Evolutionary conservation across 2,329 filamentous ascomycete genomes (phyloP).

Genomic region (Paraphoma sp.): DNA sequence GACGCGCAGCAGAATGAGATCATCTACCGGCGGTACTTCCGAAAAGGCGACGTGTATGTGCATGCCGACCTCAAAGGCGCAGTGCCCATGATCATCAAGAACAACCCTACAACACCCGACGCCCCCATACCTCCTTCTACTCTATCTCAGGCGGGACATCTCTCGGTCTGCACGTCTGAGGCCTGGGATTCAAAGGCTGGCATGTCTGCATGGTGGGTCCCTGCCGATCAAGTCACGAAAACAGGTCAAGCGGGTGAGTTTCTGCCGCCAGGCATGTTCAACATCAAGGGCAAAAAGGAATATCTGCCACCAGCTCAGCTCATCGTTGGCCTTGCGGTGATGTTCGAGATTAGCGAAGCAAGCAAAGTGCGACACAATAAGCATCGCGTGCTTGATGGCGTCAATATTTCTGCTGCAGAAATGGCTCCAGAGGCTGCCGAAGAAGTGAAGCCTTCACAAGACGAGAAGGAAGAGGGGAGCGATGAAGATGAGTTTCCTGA

Average conservation of each 20-base stretch:
- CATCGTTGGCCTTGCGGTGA: constrained; percentile 82
- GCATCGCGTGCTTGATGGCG: constrained; percentile 65
- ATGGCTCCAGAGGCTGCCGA: constrained; percentile 23
- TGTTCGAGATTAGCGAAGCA: constrained; percentile 89
- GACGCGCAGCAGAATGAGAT: constrained; percentile 91
- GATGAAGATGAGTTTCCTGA: constrained; percentile 56
- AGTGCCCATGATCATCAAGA: constrained; percentile 87
- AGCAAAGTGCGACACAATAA: constrained; percentile 82
- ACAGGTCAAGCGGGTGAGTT: constrained; percentile 81
- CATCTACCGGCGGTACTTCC: constrained; percentile 84
- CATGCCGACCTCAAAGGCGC: constrained; percentile 89
- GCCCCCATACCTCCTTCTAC: constrained; percentile 92
- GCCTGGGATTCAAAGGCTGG: constrained; percentile 97
- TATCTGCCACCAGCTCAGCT: constrained; percentile 87
- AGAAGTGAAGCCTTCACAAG: constrained; percentile 21
- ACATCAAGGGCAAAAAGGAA: constrained; percentile 86
- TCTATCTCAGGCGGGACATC: constrained; percentile 83
- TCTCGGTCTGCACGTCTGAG: constrained; percentile 82
- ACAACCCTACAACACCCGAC: constrained; percentile 76
- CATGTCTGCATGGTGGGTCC: constrained; percentile 97
- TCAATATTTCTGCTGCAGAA: constrained; percentile 27
- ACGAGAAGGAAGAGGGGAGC: constrained; percentile 31
- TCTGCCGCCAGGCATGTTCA: constrained; percentile 78
- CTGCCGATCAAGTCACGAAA: constrained; percentile 88
- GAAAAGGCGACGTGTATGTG: constrained; percentile 89